These are phyloP conservation scores for Trichoderma gamsii DNA, from an alignment of 495 filamentous ascomycete species.

Conservation along the genomic window DNA sequence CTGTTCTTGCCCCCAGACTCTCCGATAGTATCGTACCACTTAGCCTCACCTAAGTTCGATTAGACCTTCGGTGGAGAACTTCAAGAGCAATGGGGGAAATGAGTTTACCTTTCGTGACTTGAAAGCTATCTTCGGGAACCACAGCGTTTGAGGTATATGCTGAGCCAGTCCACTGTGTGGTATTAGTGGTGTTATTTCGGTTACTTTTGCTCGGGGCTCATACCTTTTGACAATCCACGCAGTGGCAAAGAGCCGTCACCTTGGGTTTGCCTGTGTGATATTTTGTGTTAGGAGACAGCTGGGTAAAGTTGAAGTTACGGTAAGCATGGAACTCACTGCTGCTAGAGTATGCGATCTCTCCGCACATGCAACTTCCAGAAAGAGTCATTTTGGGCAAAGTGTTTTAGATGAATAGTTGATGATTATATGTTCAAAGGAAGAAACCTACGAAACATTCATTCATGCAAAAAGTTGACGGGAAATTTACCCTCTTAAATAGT, in stretches of 20 bases:
- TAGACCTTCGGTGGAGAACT: background rate
- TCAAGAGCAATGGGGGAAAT: background rate
- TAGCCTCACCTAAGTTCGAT: conserved; percentile 26
- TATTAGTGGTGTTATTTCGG: background rate
- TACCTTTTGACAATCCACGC: conserved; percentile 43
- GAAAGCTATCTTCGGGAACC: conserved; percentile 37
- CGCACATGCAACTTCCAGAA: conserved; percentile 20
- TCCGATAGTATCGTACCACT: conserved; percentile 33
- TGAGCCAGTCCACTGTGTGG: conserved; percentile 35
- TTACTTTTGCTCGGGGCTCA: background rate
- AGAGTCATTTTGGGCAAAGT: background rate
- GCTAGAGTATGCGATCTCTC: conserved; percentile 12
- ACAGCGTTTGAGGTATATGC: conserved; percentile 45
- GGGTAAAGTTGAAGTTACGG: background rate
- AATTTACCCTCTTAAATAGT: background rate
- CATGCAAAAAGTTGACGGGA: background rate
- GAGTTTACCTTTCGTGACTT: conserved; percentile 35
- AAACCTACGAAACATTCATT: background rate
- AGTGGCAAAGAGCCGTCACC: conserved; percentile 41
- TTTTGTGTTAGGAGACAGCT: background rate
- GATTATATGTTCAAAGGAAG: background rate
- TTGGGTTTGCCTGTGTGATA: conserved; percentile 27
- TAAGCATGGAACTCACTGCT: conserved; percentile 15
- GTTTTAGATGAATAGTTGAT: background rate
- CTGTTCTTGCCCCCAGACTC: conserved; percentile 43